Evolutionary conservation across 2,329 filamentous ascomycete species (phyloP), one percentile per base, ranked within the genome.

Genomic region (Colletotrichum graminicola): DNA sequence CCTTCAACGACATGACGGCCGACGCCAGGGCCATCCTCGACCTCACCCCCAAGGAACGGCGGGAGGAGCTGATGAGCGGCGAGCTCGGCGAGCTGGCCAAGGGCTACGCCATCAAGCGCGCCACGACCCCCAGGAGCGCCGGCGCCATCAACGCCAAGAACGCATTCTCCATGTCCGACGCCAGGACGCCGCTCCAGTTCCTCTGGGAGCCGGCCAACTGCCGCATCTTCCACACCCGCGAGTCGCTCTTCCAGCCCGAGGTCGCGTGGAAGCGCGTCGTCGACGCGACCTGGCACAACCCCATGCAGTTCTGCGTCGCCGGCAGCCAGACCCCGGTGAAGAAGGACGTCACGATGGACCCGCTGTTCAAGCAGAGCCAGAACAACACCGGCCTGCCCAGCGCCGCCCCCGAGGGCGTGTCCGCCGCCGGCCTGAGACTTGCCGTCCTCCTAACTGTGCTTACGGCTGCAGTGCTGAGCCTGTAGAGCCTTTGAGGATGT

Each of bases 131-230:
- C 2, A 60, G 66, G 11, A 65, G 45, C 18, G 75, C 75, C 3
- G 79, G 79, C 23, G 74, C 75, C 8, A 69, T 82, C 43, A 82
- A 82, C 68, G 79, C 79, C 49, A 81, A 81, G 77, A 81, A 82
- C 71, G 76, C 77, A 11, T 82, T 80, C 75, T 73, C 75, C 34
- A 75, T 76, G 18, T 68, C 71, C 26, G 76, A 80, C 73, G 74
- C 79, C 10, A 52, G 73, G 66, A 81, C 79, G 6, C 84, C 84
- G 56, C 76, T 85, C 49, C 84, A 86, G 71, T 86, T 86, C 74
- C 73, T 82, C 18, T 83, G 83, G 74, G 82, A 85, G 76, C 76
- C 80, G 0, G 82, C 82, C 16, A 83, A 85, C 74, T 86, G 85
- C 75, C 78, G 84, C 47, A 81, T 86, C 74, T 85, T 83, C 75